Percentiles rank a stretch among this genome's conserved stretches.
These are phyloP conservation scores for Kwoniella bestiolae DNA, from an alignment of 768 basidiomycete species.

Conservation along the genomic window DNA sequence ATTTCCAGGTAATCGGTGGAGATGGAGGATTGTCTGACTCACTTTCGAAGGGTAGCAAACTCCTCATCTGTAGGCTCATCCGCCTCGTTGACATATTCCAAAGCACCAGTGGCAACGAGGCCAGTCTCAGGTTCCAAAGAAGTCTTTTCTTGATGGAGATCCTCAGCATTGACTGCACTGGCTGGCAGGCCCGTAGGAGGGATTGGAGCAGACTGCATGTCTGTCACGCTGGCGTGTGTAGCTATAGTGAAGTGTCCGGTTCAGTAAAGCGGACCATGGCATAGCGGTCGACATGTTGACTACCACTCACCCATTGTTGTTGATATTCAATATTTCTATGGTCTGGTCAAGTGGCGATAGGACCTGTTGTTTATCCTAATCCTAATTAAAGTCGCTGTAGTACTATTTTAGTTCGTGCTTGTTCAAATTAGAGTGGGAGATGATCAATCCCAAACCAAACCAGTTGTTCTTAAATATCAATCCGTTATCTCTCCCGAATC, in stretches of 20 bases:
- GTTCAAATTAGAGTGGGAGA: neutral
- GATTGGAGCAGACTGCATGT: constrained; percentile 38
- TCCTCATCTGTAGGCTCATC: constrained; percentile 49
- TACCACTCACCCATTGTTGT: constrained; percentile 16
- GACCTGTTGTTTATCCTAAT: too few relatives aligned
- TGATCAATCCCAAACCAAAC: neutral
- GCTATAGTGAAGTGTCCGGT: constrained; percentile 2
- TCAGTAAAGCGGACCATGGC: neutral
- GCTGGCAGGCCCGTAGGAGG: constrained; percentile 23
- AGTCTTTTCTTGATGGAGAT: constrained; percentile 18
- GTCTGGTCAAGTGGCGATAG: neutral
- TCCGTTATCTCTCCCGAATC: constrained; percentile 2
- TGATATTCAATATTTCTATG: neutral
- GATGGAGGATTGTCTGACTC: constrained; percentile 2
- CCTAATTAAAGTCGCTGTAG: neutral
- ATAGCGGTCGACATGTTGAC: too few relatives aligned
- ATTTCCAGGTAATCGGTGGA: neutral
- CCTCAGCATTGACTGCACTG: neutral
- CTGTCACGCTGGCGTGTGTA: constrained; percentile 26
- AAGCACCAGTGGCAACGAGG: constrained; percentile 17
- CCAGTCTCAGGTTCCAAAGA: neutral
- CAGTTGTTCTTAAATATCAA: neutral
- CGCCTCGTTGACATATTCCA: constrained; percentile 23
- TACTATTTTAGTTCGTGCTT: neutral
- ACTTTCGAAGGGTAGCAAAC: constrained; percentile 43